Conservation (phyloP, 2,329 filamentous ascomycete genomes). For the Exophiala dermatitidis region DNA sequence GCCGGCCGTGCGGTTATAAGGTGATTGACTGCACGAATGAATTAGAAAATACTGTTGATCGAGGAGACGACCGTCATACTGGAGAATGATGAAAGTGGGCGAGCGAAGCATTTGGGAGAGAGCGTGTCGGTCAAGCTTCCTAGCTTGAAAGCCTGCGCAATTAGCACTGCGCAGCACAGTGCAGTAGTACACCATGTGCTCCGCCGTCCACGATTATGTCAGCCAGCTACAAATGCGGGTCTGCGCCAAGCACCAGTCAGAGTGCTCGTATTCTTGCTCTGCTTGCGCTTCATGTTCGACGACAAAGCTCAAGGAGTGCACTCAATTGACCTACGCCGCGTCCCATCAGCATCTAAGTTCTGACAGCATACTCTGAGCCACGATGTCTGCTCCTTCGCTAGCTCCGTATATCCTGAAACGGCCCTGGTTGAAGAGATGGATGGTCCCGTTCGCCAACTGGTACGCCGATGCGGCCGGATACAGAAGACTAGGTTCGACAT, state of each 20-base stretch:
- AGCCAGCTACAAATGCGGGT: background rate
- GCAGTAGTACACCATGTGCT: background rate
- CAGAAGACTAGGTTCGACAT: conserved; percentile 87
- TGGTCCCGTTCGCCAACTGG: conserved; percentile 79
- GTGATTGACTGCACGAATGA: background rate
- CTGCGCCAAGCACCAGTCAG: conserved; percentile 1
- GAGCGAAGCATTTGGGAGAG: background rate
- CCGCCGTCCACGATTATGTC: too few species aligned
- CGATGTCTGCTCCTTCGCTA: conserved; percentile 65
- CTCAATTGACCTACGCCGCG: background rate
- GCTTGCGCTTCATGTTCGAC: background rate
- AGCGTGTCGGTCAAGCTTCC: conserved; percentile 10
- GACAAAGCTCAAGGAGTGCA: background rate
- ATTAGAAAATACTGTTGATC: background rate
- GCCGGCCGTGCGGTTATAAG: too few species aligned
- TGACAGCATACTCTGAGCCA: conserved; percentile 27
- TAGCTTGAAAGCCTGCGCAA: background rate
- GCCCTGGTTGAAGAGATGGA: conserved; percentile 72
- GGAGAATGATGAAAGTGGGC: conserved; percentile 14
- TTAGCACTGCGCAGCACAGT: background rate
- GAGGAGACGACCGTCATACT: background rate
- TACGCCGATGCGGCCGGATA: conserved; percentile 86
- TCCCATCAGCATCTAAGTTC: background rate
- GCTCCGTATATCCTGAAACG: conserved; percentile 72
- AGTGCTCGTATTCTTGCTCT: background rate